A percentile compares a stretch with the other conserved stretches of the same genome.
Evolutionary conservation across 495 filamentous ascomycete genomes (phyloP).

Genomic region (Chlorociboria aeruginascens): DNA sequence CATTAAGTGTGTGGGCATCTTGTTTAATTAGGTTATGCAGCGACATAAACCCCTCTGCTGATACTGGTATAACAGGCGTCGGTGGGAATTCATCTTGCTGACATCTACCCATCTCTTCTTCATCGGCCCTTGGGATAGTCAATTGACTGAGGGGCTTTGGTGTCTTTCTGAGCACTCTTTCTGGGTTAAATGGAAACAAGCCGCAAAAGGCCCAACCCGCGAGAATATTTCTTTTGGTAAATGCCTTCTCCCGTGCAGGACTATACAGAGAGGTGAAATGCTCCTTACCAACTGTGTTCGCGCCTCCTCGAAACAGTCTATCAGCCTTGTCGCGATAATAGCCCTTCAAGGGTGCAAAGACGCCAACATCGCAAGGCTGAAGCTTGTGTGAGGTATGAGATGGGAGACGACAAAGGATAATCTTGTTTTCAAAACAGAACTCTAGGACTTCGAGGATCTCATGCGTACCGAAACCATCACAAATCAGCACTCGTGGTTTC

Average conservation of each 20-base stretch:
- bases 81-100: slow-evolving; percentile 14
- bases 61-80: slow-evolving; percentile 8
- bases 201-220: slow-evolving; percentile 20
- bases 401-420: slow-evolving; percentile 12
- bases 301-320: slow-evolving; percentile 13
- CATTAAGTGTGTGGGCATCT: slow-evolving; percentile 18
- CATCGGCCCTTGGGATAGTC: slow-evolving; percentile 14
- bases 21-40: slow-evolving; percentile 22
- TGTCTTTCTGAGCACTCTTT: slow-evolving; percentile 20
- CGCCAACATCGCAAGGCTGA: slow-evolving; percentile 6
- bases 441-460: slow-evolving; percentile 19
- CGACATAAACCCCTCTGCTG: slow-evolving; percentile 9
- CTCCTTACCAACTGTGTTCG: slow-evolving; percentile 20
- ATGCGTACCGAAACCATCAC: slow-evolving; percentile 18
- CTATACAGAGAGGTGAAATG: slow-evolving; percentile 19
- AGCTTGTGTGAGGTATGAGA: slow-evolving; percentile 9
- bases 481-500: slow-evolving; percentile 19
- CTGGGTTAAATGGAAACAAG: slow-evolving; percentile 24
- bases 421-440: slow-evolving; percentile 22
- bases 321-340: slow-evolving; percentile 16
- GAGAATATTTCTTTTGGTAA: slow-evolving; percentile 20
- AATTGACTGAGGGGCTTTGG: slow-evolving; percentile 16
- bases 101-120: slow-evolving; percentile 5
- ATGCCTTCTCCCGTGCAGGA: no score
- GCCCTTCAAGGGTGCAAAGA: slow-evolving; percentile 19